Base-by-base conservation (phyloP, 2,329 filamentous ascomycete genomes). In the Penicillium sp. region DNA sequence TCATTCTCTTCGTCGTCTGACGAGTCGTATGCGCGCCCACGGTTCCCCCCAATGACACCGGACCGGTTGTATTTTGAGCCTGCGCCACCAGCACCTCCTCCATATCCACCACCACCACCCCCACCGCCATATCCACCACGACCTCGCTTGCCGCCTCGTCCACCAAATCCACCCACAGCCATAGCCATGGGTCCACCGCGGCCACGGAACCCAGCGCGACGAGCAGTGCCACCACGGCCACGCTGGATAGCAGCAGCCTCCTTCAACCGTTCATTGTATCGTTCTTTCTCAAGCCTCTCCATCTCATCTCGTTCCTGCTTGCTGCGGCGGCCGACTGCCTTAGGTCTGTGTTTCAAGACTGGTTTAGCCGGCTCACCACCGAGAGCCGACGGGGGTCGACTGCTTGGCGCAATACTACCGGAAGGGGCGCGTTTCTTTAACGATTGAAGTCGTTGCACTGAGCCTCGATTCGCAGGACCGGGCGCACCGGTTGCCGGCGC, bases 1-100 rank as follows among this genome's bases (percentile, higher is more conserved):
- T 72, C 76, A 23, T 73, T 69, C 29, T 70, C 70, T 45, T 80
- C 81, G 51, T 83, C 80, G 38, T 64, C 72, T 27, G 71, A 76
- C 35, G 67, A 62, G 56, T 71, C 67, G n/a, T 66, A 60, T 47
- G 61, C 55, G 6, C 47, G 62, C 27, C 50, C 56, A 13, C 57
- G 59, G 41, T 59, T 61, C 7, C 57, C 61, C 16, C 62, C 55
- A 42, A 65, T 69, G 38, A 68, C 59, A 27, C 63, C 61, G 50
- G 67, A 71, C 42, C 59, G 60, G 42, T 55, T 59, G 23, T 63
- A 65, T 57, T 64, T 65, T 52, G 66, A 55, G 8, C 64, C 62
- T 43, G 47, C 67, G 52, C 60, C 67, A 49, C 51, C 66, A 60
- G 55, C 61, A 55, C 63, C 64, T 49, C 50, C 67, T 53, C 63